phyloP scores from a whole-genome alignment of 805 yeast species.

The Candida easanensis region DNA sequence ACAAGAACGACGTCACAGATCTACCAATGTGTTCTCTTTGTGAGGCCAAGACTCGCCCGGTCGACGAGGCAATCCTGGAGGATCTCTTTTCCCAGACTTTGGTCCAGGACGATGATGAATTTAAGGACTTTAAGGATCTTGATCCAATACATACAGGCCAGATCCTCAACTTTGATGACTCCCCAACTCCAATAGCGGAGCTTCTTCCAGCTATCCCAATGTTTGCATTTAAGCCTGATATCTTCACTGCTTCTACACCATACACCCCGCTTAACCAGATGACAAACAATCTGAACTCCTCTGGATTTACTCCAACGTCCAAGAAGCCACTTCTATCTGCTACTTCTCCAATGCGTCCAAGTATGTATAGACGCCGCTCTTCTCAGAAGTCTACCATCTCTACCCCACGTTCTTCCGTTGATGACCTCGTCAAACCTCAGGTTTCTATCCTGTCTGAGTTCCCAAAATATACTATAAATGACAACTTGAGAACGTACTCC shows the following conservation, averaged over 20 bases:
- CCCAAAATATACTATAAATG: constrained; percentile 20
- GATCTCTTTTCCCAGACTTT: constrained; percentile 20
- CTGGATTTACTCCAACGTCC: constrained; percentile 13
- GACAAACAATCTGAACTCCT: constrained; percentile 16
- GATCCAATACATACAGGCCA: background rate
- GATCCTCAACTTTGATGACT: background rate
- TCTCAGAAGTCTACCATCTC: background rate
- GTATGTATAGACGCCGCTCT: constrained; percentile 2
- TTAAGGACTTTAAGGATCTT: too few species aligned
- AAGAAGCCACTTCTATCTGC: background rate
- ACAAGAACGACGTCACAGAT: constrained; percentile 15
- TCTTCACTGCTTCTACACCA: constrained; percentile 14
- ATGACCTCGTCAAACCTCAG: constrained; percentile 19
- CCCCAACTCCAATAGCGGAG: constrained; percentile 2
- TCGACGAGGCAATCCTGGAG: constrained; percentile 28
- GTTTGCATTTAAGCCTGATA: constrained; percentile 16
- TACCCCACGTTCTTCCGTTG: constrained; percentile 8
- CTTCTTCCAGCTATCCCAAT: constrained; percentile 14
- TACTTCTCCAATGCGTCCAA: background rate
- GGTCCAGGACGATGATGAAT: constrained; percentile 6
- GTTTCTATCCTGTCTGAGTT: constrained; percentile 24
- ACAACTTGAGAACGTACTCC: constrained; percentile 7
- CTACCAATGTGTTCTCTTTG: constrained; percentile 31
- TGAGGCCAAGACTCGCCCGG: constrained; percentile 23
- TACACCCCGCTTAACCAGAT: constrained; percentile 25